Evolutionary conservation across 1,284 basidiomycete species (phyloP).

Genomic region (Coriolopsis trogii): DNA sequence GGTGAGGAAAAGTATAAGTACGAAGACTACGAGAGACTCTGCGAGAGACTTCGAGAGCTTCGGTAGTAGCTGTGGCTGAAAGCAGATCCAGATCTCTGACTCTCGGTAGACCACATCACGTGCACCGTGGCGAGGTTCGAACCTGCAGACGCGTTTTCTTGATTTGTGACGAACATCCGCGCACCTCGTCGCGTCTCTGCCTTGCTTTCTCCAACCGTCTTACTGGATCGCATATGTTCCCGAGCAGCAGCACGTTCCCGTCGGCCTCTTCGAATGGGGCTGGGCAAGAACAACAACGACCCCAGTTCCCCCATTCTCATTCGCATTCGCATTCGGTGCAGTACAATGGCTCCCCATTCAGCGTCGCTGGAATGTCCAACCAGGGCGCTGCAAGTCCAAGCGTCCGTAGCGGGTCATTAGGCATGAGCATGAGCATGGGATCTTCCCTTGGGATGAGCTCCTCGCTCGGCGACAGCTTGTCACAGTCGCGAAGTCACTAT

Average conservation of each 20-base stretch:
- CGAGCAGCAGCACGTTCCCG: constrained; percentile 28
- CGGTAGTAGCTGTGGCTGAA: constrained; percentile 16
- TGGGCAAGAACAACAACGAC: constrained; percentile 26
- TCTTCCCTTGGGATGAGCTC: constrained; percentile 29
- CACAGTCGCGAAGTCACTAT: constrained; percentile 72
- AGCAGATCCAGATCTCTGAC: constrained; percentile 11
- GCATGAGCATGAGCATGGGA: constrained; percentile 27
- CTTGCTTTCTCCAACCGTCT: background rate
- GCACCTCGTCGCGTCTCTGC: background rate
- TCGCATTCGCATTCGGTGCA: constrained; percentile 32
- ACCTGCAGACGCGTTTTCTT: constrained; percentile 6
- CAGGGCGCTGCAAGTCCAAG: constrained; percentile 28
- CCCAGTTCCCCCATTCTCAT: constrained; percentile 31
- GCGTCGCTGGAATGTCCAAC: constrained; percentile 34
- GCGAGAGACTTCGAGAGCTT: constrained; percentile 17
- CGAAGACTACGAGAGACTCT: constrained; percentile 2
- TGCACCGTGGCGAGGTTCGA: constrained; percentile 9
- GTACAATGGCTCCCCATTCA: constrained; percentile 31
- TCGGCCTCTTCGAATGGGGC: constrained; percentile 11
- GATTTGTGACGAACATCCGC: background rate
- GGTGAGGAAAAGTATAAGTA: constrained; percentile 5
- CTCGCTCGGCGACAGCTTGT: constrained; percentile 50
- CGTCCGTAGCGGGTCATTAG: constrained; percentile 24
- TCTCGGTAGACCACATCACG: constrained; percentile 23
- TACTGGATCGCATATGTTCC: too few species aligned